Base-by-base conservation (phyloP, 768 basidiomycete genomes). In the Leccinum uliginosum region DNA sequence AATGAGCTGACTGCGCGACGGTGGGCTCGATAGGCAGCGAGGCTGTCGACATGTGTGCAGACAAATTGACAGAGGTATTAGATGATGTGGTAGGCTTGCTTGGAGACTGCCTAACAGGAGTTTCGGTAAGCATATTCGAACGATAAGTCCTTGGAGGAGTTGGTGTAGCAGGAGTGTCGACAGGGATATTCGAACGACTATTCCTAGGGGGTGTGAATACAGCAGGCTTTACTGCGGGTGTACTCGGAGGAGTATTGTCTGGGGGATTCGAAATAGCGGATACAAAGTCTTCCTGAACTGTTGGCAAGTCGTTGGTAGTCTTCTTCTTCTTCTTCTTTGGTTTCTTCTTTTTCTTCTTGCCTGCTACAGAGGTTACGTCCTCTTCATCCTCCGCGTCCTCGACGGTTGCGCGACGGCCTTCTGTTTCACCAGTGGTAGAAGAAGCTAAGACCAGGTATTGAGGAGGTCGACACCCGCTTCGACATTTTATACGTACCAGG, bases 351-450 rank as follows among this genome's bases (percentile, higher is more conserved):
- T 87, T 89, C 76, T 89, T 89, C 47, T 74, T 73, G n/a, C 60
- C 65, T 2, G 76, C 71, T 1, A 70, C 49, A 2, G 74, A 63
- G 0, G 67, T 48, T 27, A 65, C 53, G 1, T 69, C 72, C 4
- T 78, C 86, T 65, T 87, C 87, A 50, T 89, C 90, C 50, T 87
- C 86, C 0, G 82, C 85, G 43, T 91, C 87, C 63, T 89, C 89
- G 9, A 87, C 77, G 0, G 85, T 87, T 14, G 80, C 76, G 7
- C 59, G 67, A 43, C 57, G 53, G 40, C 57, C 64, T 75, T 78
- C 50, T 72, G 73, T 58, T 71, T 76, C 62, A 68, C 73, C 49
- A 29, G 54, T 38, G 8, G 27, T 10, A 46, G 51, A 40, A 51
- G 23, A 40, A 51, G 23, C 65, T 72, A 53, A 29, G 43, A 27